A percentile compares a stretch with the other conserved stretches of the same genome.
Conservation (phyloP, 306 rosid species). For the Argentina anserina region DNA sequence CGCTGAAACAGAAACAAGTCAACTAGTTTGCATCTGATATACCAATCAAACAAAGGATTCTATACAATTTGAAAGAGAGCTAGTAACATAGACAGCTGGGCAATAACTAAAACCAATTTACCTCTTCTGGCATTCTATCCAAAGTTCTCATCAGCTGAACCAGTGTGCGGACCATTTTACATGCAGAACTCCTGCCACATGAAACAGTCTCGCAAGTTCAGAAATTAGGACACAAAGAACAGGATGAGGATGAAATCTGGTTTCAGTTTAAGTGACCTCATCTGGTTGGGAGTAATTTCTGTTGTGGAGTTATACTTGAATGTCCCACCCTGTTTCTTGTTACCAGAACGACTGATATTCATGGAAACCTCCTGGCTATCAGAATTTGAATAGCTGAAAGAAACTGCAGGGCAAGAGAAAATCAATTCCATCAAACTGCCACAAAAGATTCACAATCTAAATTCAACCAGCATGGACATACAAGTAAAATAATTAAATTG, state of each 20-base stretch:
- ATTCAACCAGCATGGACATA: constrained; percentile 1
- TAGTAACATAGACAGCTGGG: constrained; percentile 2
- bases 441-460: background rate
- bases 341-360: constrained; percentile 79
- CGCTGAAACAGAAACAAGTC: constrained; percentile 55
- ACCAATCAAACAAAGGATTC: background rate
- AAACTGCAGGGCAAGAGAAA: constrained; percentile 50
- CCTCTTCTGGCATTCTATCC: constrained; percentile 97
- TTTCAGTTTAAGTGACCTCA: constrained; percentile 49
- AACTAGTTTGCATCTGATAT: too few species aligned
- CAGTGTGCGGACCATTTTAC: constrained; percentile 93
- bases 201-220: constrained; percentile 7
- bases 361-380: constrained; percentile 79
- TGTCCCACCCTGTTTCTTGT: constrained; percentile 69
- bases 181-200: constrained; percentile 83
- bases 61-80: background rate
- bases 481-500: background rate
- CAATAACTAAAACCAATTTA: constrained; percentile 28
- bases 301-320: constrained; percentile 67
- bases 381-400: constrained; percentile 73
- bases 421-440: constrained; percentile 14
- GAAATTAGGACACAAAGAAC: background rate
- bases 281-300: constrained; percentile 91
- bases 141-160: constrained; percentile 98
- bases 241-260: constrained; percentile 11